phyloP scores from a whole-genome alignment of 352 stramenopile genomes.

The Pythium sukuiense region DNA sequence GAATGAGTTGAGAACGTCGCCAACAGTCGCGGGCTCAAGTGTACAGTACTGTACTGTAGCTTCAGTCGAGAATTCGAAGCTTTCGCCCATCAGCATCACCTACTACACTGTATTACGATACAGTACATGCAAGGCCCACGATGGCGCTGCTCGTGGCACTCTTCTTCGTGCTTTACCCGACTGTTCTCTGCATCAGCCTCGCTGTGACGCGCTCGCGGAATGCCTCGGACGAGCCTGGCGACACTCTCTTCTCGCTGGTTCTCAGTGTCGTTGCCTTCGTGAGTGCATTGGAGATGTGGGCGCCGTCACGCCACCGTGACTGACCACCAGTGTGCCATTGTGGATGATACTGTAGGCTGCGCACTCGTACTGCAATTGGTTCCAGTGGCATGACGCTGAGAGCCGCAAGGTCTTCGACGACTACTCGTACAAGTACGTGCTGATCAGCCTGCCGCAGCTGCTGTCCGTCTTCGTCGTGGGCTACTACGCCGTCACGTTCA shows the following conservation, averaged over 20 bases:
- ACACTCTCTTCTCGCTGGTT: background rate
- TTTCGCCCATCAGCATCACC: background rate
- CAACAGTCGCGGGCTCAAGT: background rate
- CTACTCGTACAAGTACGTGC: slow-evolving; percentile 55
- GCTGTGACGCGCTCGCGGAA: background rate
- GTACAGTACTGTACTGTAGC: background rate
- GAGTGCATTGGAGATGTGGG: background rate
- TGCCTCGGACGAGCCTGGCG: background rate
- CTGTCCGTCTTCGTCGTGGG: slow-evolving; percentile 45
- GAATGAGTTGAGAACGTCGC: background rate
- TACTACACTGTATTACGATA: background rate
- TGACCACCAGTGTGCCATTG: background rate
- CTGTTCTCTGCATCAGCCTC: slow-evolving; percentile 14
- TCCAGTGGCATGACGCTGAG: slow-evolving; percentile 41
- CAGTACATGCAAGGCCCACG: background rate
- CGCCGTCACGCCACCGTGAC: background rate
- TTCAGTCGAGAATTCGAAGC: background rate
- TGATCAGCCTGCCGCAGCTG: slow-evolving; percentile 50
- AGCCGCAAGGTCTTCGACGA: slow-evolving; percentile 39
- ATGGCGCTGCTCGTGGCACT: background rate
- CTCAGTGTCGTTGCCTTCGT: slow-evolving; percentile 13
- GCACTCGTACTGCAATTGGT: slow-evolving; percentile 50
- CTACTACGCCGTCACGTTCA: slow-evolving; percentile 67
- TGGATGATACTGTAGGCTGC: background rate
- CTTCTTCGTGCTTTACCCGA: slow-evolving; percentile 19